phyloP scores from a whole-genome alignment of 169 alveolate species.

The Plasmodium vivax region DNA sequence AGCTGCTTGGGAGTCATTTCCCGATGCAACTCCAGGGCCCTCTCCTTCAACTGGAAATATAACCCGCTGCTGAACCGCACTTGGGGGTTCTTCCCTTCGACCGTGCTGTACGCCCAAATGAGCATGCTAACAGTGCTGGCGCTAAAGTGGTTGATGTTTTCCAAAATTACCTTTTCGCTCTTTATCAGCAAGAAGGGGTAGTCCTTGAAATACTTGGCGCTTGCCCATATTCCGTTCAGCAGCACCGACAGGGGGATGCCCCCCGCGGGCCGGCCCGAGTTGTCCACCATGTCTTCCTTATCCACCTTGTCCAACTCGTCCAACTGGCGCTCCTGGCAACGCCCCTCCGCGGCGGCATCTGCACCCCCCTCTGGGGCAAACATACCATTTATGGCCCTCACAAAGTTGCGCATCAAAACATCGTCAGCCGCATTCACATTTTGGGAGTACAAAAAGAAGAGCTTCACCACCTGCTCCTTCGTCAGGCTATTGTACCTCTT shows the following conservation, averaged over 20 bases:
- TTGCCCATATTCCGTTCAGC: slow-evolving; percentile 62
- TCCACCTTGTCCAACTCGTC: background rate
- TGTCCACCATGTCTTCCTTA: too few relatives aligned
- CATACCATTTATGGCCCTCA: slow-evolving; percentile 16
- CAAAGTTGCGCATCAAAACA: slow-evolving; percentile 12
- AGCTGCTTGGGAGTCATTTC: slow-evolving; percentile 63
- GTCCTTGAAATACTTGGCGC: slow-evolving; percentile 70
- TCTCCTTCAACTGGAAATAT: slow-evolving; percentile 46
- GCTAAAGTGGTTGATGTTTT: slow-evolving; percentile 37
- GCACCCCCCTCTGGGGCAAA: background rate
- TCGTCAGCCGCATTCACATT: slow-evolving; percentile 64
- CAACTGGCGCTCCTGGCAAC: background rate
- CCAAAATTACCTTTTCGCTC: slow-evolving; percentile 31
- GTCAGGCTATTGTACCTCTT: slow-evolving; percentile 45
- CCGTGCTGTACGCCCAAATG: slow-evolving; percentile 67
- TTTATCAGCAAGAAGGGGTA: slow-evolving; percentile 41
- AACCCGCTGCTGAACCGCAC: slow-evolving; percentile 17
- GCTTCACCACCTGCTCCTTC: slow-evolving; percentile 28
- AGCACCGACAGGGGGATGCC: slow-evolving; percentile 35
- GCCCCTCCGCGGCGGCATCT: background rate
- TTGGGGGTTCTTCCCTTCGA: slow-evolving; percentile 40
- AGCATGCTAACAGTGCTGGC: slow-evolving; percentile 66
- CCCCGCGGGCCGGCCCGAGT: background rate
- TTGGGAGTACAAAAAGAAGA: slow-evolving; percentile 48
- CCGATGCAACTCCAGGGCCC: slow-evolving; percentile 24